Conservation (phyloP, 73 alveolate genomes). For the Paramecium sonneborni region DNA sequence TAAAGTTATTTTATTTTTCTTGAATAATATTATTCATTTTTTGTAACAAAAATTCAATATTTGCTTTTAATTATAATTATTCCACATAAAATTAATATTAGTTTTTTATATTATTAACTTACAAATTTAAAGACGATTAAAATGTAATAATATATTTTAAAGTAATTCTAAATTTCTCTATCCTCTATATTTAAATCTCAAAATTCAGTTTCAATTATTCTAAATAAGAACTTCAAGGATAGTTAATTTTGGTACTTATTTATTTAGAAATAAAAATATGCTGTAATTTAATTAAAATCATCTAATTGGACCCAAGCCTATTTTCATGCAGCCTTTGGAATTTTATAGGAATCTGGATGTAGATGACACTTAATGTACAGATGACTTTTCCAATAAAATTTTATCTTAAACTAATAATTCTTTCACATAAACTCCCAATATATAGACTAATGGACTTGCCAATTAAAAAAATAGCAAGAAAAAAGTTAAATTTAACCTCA, state of each 20-base stretch:
- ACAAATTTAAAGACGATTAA: neutral
- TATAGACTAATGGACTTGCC: neutral
- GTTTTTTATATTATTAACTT: neutral
- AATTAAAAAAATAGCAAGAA: neutral
- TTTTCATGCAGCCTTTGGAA: slow-evolving; percentile 21
- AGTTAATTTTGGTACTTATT: neutral
- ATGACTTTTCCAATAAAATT: neutral
- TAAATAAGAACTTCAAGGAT: neutral
- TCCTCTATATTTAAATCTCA: neutral
- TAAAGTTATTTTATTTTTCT: no score
- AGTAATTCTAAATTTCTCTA: neutral
- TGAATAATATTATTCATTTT: neutral
- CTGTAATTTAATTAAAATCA: neutral
- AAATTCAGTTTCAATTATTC: neutral
- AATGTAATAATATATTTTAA: neutral
- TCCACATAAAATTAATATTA: no score
- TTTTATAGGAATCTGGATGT: neutral
- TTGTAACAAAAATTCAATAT: no score
- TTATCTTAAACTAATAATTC: neutral
- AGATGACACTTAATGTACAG: neutral
- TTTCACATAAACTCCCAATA: neutral
- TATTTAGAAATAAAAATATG: neutral
- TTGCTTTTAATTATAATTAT: no score
- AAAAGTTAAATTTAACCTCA: slow-evolving; percentile 11
- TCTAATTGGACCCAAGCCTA: neutral